A percentile compares a stretch with the other conserved stretches of the same genome.
Conservation (phyloP, 2,329 filamentous ascomycete species). For the Trichothecium roseum region DNA sequence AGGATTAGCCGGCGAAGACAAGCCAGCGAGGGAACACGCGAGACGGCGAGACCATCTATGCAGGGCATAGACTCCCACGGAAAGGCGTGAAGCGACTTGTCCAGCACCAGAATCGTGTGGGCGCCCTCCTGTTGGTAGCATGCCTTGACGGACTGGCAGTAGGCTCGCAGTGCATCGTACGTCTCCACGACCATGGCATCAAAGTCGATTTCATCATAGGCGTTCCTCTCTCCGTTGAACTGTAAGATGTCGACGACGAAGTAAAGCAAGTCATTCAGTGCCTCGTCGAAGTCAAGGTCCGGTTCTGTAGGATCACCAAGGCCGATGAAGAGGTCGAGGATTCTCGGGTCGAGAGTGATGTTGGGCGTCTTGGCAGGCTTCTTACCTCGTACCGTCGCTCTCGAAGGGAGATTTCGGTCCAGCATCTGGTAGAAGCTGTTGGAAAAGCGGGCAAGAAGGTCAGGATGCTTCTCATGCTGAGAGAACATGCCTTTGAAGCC, state of each 20-base stretch:
- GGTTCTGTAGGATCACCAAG: conserved; percentile 63
- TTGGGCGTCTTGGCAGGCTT: conserved; percentile 29
- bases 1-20: conserved; percentile 69
- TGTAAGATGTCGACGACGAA: conserved; percentile 95
- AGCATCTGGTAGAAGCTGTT: conserved; percentile 69
- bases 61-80: conserved; percentile 95
- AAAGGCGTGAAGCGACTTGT: conserved; percentile 83
- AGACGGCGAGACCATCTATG: conserved; percentile 68
- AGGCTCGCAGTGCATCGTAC: conserved; percentile 70
- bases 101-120: conserved; percentile 82
- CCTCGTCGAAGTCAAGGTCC: conserved; percentile 70
- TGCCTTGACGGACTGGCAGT: conserved; percentile 45
- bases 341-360: conserved; percentile 44
- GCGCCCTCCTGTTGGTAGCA: conserved; percentile 28
- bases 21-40: conserved; percentile 76
- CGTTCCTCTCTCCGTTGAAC: conserved; percentile 91
- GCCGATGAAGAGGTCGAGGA: conserved; percentile 82
- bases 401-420: conserved; percentile 76
- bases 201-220: conserved; percentile 96
- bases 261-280: conserved; percentile 84
- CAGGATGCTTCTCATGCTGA: conserved; percentile 50
- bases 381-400: conserved; percentile 47
- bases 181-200: conserved; percentile 84
- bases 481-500: conserved; percentile 94
- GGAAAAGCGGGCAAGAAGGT: conserved; percentile 65